Evolutionary conservation across 2,329 filamentous ascomycete genomes (phyloP), one percentile per base, ranked within the genome.

Genomic region (Penicillium sp.): DNA sequence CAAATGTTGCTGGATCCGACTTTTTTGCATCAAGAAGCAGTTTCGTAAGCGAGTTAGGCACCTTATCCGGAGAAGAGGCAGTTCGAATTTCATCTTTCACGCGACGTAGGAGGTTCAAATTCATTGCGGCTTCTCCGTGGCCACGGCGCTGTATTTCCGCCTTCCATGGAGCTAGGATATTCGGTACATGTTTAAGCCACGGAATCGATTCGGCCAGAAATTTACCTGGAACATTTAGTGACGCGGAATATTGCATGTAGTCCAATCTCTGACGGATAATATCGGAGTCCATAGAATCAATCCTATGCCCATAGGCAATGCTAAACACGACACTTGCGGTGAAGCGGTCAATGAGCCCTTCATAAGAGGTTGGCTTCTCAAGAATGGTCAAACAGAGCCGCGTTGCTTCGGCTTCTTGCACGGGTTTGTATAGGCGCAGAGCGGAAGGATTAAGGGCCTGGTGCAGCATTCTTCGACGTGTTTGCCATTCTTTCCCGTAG

Each of bases 291-390:
- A 81, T 63, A 3, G 76, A 78, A 53, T 81, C 79, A 50, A 81
- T 80, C 7, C 79, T 74, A 52, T 79, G 78, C 0, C 79, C 79
- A 57, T 81, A 81, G 9, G 79, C 73, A 8, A 81, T 77, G 36
- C 74, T 79, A 56, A 81, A 81, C 0, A 81, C 78, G 33, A 81
- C 75, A 56, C 76, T 79, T 3, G 76, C 73, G 0, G 79, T 80
- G 58, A 79, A 81, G 0, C 77, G 69, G 64, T 81, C 79, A 19
- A 81, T 56, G 8, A 58, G 69, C 23, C 76, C 72, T 54, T 77
- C 75, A 61, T 81, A 80, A 67, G 76, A 80, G 19, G 69, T 69
- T 1, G 55, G 58, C 7, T 67, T 65, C 11, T 68, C 65, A 14
- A 82, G 61, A 3, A 82, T 64, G 9, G 78, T 71, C 48, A 59